These are phyloP conservation scores for Stentor roeselii DNA, from an alignment of 73 alveolate species.

Conservation along the genomic window DNA sequence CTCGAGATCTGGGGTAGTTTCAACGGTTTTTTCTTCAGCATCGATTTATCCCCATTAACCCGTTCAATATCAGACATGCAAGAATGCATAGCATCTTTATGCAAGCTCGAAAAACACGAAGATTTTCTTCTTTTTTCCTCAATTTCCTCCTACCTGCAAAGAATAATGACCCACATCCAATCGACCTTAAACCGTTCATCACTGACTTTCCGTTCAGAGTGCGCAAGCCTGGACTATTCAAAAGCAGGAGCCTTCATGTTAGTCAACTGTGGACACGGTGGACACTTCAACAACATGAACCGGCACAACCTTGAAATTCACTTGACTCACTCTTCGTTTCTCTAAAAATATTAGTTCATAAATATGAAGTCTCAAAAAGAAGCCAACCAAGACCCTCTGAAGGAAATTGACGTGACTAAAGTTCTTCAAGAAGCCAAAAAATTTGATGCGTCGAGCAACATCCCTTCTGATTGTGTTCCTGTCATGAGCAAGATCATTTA, in stretches of 20 bases:
- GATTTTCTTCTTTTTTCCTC: not conserved
- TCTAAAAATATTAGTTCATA: no score
- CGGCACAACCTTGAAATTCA: not conserved
- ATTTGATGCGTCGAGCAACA: constrained; percentile 71
- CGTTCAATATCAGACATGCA: not conserved
- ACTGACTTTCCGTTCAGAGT: not conserved
- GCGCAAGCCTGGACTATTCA: not conserved
- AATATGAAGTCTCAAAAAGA: no score
- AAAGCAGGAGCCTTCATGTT: not conserved
- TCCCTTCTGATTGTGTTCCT: constrained; percentile 63
- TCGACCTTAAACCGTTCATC: no score
- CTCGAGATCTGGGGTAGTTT: constrained; percentile 26
- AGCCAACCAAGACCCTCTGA: constrained; percentile 50
- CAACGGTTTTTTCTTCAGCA: not conserved
- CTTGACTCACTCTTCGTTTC: no score
- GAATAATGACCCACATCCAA: not conserved
- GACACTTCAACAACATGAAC: not conserved
- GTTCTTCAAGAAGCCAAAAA: constrained; percentile 52
- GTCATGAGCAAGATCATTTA: constrained; percentile 61
- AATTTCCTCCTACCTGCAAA: no score
- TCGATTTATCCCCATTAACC: not conserved
- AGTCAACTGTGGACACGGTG: not conserved
- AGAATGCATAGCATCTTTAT: not conserved
- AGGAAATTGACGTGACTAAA: constrained; percentile 37
- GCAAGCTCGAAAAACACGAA: not conserved